phyloP scores from a whole-genome alignment of 305 asterid species.

The Fraxinus dipetala region DNA sequence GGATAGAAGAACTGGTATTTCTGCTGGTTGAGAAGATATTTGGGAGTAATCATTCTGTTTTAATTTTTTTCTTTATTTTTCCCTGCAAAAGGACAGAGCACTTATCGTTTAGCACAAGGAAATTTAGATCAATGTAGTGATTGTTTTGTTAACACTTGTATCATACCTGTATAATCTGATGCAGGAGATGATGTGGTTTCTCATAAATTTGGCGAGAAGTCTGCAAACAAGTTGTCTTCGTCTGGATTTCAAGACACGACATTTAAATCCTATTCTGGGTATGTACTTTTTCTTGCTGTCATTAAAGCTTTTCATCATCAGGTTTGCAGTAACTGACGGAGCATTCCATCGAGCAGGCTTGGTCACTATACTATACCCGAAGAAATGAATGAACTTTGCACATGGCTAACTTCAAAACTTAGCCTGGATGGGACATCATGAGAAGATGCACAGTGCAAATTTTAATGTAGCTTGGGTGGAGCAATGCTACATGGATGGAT shows the following conservation, averaged over 20 bases:
- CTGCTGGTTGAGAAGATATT: neutral
- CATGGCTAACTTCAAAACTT: constrained; percentile 62
- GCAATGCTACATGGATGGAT: neutral
- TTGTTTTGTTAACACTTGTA: neutral
- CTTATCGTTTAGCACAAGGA: neutral
- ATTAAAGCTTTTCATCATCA: neutral
- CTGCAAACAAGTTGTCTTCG: constrained; percentile 49
- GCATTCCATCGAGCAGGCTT: constrained; percentile 43
- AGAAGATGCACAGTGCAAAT: constrained; percentile 12
- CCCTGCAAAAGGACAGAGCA: neutral
- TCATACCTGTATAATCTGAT: constrained; percentile 22
- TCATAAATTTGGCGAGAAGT: constrained; percentile 61
- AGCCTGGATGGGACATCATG: constrained; percentile 51
- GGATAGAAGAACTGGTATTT: neutral
- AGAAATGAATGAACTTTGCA: constrained; percentile 74
- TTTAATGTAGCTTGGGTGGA: neutral
- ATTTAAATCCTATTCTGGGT: constrained; percentile 65
- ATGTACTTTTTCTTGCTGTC: constrained; percentile 22
- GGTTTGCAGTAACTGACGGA: constrained; percentile 1
- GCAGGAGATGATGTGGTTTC: constrained; percentile 81
- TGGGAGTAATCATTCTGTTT: neutral
- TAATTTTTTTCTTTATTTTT: neutral
- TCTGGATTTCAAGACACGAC: constrained; percentile 57
- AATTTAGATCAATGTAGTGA: neutral
- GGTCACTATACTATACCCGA: constrained; percentile 81